phyloP scores from a whole-genome alignment of 257 asterid genomes.

The Buddleja alternifolia region DNA sequence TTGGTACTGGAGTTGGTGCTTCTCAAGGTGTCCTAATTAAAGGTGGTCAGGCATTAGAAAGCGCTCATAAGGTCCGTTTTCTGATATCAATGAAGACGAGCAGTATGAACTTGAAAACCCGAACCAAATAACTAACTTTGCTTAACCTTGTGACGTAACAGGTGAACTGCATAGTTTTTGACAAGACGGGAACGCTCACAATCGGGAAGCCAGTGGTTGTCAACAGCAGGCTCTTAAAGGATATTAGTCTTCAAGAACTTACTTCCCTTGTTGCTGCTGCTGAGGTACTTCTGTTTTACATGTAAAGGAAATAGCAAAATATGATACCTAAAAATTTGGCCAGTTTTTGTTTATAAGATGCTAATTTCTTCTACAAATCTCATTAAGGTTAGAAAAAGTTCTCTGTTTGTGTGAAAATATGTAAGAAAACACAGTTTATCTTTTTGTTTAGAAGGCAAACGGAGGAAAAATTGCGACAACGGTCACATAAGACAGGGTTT shows the following conservation, averaged over 20 bases:
- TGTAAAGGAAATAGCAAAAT: too few relatives aligned
- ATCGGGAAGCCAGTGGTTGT: constrained; percentile 82
- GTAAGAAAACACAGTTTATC: not conserved
- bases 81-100: not conserved
- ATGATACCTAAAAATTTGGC: too few relatives aligned
- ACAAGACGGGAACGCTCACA: constrained; percentile 90
- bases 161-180: constrained; percentile 77
- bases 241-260: constrained; percentile 53
- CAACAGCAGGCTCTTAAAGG: constrained; percentile 53
- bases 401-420: too few relatives aligned
- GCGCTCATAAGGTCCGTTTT: constrained; percentile 69
- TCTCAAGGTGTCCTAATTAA: constrained; percentile 82
- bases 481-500: too few relatives aligned
- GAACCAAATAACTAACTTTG: not conserved
- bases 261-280: constrained; percentile 74
- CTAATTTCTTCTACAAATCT: too few relatives aligned
- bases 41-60: constrained; percentile 92
- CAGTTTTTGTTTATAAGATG: too few relatives aligned
- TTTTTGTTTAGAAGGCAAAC: too few relatives aligned
- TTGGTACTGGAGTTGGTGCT: constrained; percentile 84
- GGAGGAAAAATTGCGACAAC: too few relatives aligned
- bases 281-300: constrained; percentile 51
- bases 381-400: too few relatives aligned
- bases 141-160: constrained; percentile 28
- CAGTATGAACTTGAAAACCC: not conserved